Evolutionary conservation across 257 asterid species (phyloP).

Genomic region (Leptodermis oblonga): DNA sequence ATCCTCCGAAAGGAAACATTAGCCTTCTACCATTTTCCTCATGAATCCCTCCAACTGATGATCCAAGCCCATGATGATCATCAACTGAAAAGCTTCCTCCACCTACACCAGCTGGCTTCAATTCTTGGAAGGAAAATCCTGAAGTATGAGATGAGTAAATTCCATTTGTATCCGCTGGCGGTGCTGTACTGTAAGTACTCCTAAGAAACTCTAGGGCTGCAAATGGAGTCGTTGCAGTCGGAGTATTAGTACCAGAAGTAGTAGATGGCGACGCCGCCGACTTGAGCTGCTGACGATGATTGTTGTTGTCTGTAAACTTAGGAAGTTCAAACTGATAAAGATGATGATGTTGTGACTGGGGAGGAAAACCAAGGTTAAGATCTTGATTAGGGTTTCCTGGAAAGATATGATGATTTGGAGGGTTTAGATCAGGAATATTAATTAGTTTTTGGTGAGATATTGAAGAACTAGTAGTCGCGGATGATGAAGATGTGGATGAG

Average conservation of each 20-base stretch:
- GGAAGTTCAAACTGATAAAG: slow-evolving; percentile 47
- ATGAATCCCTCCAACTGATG: slow-evolving; percentile 18
- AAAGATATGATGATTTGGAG: slow-evolving; percentile 19
- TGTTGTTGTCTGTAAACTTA: slow-evolving; percentile 25
- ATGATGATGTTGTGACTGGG: slow-evolving; percentile 8
- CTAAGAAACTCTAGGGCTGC: slow-evolving; percentile 50
- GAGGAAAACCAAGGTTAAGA: slow-evolving; percentile 51
- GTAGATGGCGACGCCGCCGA: slow-evolving; percentile 29
- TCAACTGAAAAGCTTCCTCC: slow-evolving; percentile 36
- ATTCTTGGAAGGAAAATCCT: slow-evolving; percentile 56
- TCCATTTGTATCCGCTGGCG: slow-evolving; percentile 8
- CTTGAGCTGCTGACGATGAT: slow-evolving; percentile 21
- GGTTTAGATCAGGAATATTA: slow-evolving; percentile 38
- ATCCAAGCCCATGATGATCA: slow-evolving; percentile 20
- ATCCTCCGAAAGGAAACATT: slow-evolving; percentile 51
- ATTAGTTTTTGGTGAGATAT: slow-evolving; percentile 18
- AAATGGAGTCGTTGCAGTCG: slow-evolving; percentile 20
- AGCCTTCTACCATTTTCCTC: slow-evolving; percentile 39
- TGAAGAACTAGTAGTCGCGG: slow-evolving; percentile 23
- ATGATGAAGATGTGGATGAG: not conserved
- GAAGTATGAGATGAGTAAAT: slow-evolving; percentile 21
- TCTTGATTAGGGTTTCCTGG: slow-evolving; percentile 30
- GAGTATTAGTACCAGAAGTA: too few relatives aligned
- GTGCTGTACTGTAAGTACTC: slow-evolving; percentile 7
- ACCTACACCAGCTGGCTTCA: slow-evolving; percentile 41